Evolutionary conservation across 345 rosid species (phyloP).

Genomic region (Salix exigua): DNA sequence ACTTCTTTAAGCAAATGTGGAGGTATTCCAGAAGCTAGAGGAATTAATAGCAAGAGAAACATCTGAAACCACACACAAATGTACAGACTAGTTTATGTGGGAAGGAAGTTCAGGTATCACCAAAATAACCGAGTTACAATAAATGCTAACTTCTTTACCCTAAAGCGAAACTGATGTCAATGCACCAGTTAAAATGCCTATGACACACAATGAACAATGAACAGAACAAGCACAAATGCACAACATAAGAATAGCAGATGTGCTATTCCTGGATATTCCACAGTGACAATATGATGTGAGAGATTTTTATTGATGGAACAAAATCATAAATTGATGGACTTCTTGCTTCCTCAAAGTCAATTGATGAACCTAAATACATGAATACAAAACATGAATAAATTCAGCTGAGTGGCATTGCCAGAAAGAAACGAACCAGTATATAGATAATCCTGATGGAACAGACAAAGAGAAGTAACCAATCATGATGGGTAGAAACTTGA

Average conservation of each 20-base stretch:
- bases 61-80: neutral
- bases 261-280: neutral
- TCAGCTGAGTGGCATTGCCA: constrained; percentile 10
- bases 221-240: neutral
- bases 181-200: neutral
- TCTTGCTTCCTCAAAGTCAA: neutral
- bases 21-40: neutral
- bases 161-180: neutral
- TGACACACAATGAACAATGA: neutral
- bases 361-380: neutral
- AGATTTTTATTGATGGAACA: neutral
- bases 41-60: neutral
- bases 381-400: neutral
- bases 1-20: neutral
- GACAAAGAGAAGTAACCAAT: constrained; percentile 97
- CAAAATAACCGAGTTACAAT: neutral
- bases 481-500: constrained; percentile 98
- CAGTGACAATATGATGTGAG: neutral
- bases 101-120: neutral
- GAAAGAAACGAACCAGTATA: constrained; percentile 80
- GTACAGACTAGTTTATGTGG: neutral
- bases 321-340: neutral
- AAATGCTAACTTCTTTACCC: too few species aligned
- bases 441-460: constrained; percentile 95
- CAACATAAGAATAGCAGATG: neutral